Evolutionary conservation across 805 yeast genomes (phyloP), one percentile per base, ranked within the genome.

Genomic region (Lipomyces orientalis): DNA sequence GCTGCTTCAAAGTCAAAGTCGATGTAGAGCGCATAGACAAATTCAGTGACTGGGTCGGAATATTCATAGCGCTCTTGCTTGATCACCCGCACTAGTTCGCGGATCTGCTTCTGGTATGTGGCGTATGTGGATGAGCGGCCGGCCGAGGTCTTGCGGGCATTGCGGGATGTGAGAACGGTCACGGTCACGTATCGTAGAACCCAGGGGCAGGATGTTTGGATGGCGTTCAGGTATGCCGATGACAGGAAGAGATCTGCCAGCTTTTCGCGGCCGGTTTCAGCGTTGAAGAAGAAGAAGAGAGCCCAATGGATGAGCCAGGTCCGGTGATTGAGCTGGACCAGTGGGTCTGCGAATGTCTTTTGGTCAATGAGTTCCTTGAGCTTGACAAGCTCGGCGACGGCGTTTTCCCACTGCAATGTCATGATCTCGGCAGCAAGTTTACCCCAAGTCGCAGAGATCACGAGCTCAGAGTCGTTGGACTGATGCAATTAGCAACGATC

Each of bases 161-260:
- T 59, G 57, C 79, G 76, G 16, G 82, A 77, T 16, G 81, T 75
- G 56, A 82, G 79, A 62, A 87, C 88, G n/a, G 89, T 88, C 35
- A 85, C 89, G 33, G 86, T 84, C 64, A 88, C 76, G 75, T 88
- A 88, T 74, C 91, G 83, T 71, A 88, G 76, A 60, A 88, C 80
- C 92, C 92, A 88, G 25, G 91, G 92, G 75, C 88, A 84, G 8
- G 89, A 82, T 39, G 90, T 89, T 78, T 88, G 91, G 75, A 88
- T 88, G 1, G 90, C 84, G 66, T 88, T 85, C 68, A 88, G 77
- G 76, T 87, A 87, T 7, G 88, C 85, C 4, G 88, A 83, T 19
- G 86, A 80, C 75, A 87, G 83, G 76, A 86, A 86, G 62, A 86
- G 75, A 69, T 88, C 91, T 65, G 84, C 80, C 66, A 88, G 78